These are phyloP conservation scores for Cadophora gregata DNA, from an alignment of 2,329 filamentous ascomycete species.

Conservation along the genomic window DNA sequence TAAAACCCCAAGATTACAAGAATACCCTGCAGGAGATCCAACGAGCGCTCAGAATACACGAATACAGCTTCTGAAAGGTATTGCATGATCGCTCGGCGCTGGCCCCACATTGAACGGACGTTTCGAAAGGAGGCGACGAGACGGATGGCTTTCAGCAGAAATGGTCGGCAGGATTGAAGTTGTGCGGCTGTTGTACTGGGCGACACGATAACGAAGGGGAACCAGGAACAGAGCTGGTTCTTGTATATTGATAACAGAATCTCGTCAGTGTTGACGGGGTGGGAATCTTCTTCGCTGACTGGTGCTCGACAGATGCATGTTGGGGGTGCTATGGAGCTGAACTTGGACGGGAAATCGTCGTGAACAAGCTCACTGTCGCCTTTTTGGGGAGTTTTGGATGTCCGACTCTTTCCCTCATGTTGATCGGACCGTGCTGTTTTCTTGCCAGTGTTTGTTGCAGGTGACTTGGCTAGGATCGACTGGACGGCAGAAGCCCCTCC, in stretches of 20 bases:
- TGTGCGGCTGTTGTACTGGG: not conserved
- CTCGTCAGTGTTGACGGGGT: conserved; percentile 52
- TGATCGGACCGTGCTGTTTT: not conserved
- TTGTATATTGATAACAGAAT: conserved; percentile 31
- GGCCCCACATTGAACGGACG: conserved; percentile 54
- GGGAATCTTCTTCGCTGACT: conserved; percentile 48
- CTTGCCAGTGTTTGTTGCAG: not conserved
- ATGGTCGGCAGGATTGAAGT: conserved; percentile 48
- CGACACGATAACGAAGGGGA: not conserved
- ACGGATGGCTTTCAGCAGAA: conserved; percentile 56
- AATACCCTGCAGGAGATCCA: conserved; percentile 57
- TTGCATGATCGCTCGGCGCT: conserved; percentile 55
- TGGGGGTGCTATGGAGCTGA: conserved; percentile 53
- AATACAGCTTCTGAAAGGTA: conserved; percentile 56
- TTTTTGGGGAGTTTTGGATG: not conserved
- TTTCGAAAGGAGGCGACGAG: conserved; percentile 57
- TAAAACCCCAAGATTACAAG: conserved; percentile 58
- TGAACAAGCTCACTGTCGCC: not conserved
- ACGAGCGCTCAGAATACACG: conserved; percentile 54
- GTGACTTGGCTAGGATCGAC: not conserved
- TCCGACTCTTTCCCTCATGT: not conserved
- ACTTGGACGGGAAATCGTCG: conserved; percentile 49
- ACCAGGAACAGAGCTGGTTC: conserved; percentile 2
- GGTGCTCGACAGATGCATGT: conserved; percentile 55
- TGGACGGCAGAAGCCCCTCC: not conserved